Base-by-base conservation (phyloP, 768 basidiomycete genomes). In the Phlebiopsis flavidoalba region DNA sequence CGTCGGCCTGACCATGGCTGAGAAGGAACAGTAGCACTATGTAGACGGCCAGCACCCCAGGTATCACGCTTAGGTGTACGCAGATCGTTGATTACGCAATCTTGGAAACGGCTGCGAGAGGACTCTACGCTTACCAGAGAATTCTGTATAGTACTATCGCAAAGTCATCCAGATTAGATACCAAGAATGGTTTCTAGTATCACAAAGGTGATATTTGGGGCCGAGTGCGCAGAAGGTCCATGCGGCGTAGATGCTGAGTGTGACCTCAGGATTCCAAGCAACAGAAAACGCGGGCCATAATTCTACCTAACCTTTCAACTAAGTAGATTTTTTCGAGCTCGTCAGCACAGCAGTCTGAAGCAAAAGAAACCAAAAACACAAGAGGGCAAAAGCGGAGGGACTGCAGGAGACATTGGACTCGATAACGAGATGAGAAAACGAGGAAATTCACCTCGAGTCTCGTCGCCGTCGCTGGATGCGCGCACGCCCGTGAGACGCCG, bases 1-100 rank as follows among this genome's bases (percentile, higher is more conserved):
- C 63, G 59, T 17, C 55, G 33, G 56, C 47, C 57, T 10, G 52
- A 53, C n/a, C 54, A 55, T 55, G 14, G 36, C 45, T 37, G 54
- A 15, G 22, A 19, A 21, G 19, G 52, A 35, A 36, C 19, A 31
- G 35, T 35, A 26, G 36, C 31, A 53, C 52, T 36, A 36, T n/a
- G 54, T 21, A 36, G 43, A 24, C 22, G 6, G 54, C n/a, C 40
- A 21, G 54, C 54, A 49, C 19, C 19, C n/a, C n/a, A n/a, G 21
- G 54, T 55, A 11, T 15, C 36, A n/a, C 54, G n/a, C n/a, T 36
- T 55, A 36, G 35, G 53, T 33, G 40, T 51, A 15, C 24, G 53
- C 33, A 45, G 54, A 55, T 55, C 54, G 54, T 55, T 55, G 36
- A 55, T 55, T 36, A 36, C 12, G 36, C 54, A 22, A 55, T 55